Evolutionary conservation across 2,329 filamentous ascomycete species (phyloP).

Genomic region (Ramularia collo-cygni): DNA sequence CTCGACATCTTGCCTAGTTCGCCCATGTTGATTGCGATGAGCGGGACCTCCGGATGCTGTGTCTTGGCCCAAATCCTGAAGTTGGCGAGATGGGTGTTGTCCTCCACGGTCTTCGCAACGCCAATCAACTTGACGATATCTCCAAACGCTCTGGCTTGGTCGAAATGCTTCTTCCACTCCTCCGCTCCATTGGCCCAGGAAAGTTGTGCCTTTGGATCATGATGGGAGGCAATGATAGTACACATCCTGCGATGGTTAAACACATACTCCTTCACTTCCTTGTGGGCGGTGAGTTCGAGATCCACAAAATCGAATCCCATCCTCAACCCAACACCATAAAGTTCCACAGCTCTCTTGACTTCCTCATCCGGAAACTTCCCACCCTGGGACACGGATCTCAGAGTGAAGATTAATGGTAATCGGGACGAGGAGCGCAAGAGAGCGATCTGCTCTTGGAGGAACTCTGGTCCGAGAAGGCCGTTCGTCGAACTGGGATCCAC

Average conservation of each 20-base stretch:
- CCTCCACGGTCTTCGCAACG: constrained; percentile 64
- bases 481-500: constrained; percentile 57
- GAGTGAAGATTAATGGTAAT: constrained; percentile 84
- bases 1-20: constrained; percentile 78
- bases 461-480: constrained; percentile 61
- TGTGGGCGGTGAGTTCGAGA: constrained; percentile 79
- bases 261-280: constrained; percentile 58
- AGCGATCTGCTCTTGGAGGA: constrained; percentile 73
- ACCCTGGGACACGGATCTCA: constrained; percentile 79
- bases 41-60: constrained; percentile 63
- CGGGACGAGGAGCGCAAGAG: constrained; percentile 64
- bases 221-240: constrained; percentile 89
- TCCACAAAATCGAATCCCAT: constrained; percentile 90
- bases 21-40: constrained; percentile 97
- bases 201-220: constrained; percentile 71
- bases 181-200: constrained; percentile 67
- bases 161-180: constrained; percentile 85
- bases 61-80: constrained; percentile 73
- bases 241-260: constrained; percentile 57
- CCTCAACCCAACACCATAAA: constrained; percentile 73
- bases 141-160: constrained; percentile 79
- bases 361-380: constrained; percentile 77
- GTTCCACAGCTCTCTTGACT: constrained; percentile 53
- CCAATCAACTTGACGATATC: constrained; percentile 94
- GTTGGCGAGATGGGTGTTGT: constrained; percentile 76